These are phyloP conservation scores for Aspergillus calidoustus DNA, from an alignment of 2,329 filamentous ascomycete genomes.

Conservation along the genomic window DNA sequence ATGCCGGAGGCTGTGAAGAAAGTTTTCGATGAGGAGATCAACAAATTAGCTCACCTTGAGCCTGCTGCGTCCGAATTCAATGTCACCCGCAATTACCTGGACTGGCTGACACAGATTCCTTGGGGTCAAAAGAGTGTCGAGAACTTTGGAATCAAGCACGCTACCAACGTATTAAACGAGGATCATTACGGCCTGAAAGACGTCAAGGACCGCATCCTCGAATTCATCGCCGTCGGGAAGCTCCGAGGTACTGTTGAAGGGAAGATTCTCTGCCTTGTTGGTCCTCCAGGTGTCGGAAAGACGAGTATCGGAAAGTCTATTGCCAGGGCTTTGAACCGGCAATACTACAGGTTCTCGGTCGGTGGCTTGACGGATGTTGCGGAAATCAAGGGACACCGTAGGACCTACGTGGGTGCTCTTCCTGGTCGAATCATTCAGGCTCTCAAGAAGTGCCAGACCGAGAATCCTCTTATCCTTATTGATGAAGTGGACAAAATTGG, in stretches of 20 bases:
- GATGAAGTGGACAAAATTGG: conserved; percentile 99
- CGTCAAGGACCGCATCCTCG: conserved; percentile 96
- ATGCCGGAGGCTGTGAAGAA: conserved; percentile 98
- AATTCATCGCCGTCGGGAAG: conserved; percentile 98
- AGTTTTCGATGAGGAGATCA: conserved; percentile 97
- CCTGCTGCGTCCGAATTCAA: conserved; percentile 98
- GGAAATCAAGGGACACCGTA: conserved; percentile 96
- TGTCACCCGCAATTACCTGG: conserved; percentile 95
- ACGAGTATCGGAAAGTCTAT: conserved; percentile 99
- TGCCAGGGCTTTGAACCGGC: conserved; percentile 86
- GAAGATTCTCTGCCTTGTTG: conserved; percentile 97
- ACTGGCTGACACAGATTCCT: conserved; percentile 97
- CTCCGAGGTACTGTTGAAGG: conserved; percentile 95
- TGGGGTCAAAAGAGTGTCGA: conserved; percentile 96
- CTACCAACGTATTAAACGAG: conserved; percentile 87
- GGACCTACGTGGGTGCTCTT: conserved; percentile 94
- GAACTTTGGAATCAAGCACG: conserved; percentile 94
- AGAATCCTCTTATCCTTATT: conserved; percentile 94
- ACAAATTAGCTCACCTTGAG: conserved; percentile 94
- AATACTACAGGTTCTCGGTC: conserved; percentile 98
- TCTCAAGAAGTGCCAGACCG: conserved; percentile 97
- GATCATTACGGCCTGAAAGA: conserved; percentile 97
- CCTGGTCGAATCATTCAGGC: conserved; percentile 98
- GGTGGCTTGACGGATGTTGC: conserved; percentile 96
- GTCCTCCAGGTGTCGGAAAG: conserved; percentile 95